phyloP scores from a whole-genome alignment of 257 asterid genomes.

The Solanum microdontum region DNA sequence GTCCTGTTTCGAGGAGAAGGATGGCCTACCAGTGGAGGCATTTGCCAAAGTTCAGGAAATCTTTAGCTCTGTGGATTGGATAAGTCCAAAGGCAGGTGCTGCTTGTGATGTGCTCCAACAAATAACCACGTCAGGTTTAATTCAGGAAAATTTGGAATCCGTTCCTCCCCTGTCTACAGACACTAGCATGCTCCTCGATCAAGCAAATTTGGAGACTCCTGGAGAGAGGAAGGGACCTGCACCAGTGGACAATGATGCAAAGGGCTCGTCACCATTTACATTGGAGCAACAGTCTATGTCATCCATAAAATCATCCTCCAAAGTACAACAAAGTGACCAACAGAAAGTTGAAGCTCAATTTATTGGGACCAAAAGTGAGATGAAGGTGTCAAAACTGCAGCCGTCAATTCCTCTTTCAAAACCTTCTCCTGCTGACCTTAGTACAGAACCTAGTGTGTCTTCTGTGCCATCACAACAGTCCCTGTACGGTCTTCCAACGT shows the following conservation, averaged over 20 bases:
- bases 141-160: constrained; percentile 23
- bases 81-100: constrained; percentile 50
- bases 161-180: constrained; percentile 16
- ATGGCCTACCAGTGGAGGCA: constrained; percentile 94
- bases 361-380: constrained; percentile 15
- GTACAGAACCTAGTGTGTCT: constrained; percentile 4
- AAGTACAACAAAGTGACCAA: constrained; percentile 11
- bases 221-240: constrained; percentile 24
- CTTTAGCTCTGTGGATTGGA: constrained; percentile 85
- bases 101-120: constrained; percentile 54
- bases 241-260: constrained; percentile 18
- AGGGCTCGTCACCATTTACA: constrained; percentile 15
- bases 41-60: constrained; percentile 85
- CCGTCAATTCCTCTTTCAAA: constrained; percentile 12
- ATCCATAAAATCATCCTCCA: constrained; percentile 19
- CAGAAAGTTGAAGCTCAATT: constrained; percentile 16
- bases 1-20: constrained; percentile 85
- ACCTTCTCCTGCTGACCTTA: not conserved
- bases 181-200: not conserved
- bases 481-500: constrained; percentile 10
- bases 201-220: constrained; percentile 19
- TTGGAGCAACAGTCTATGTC: constrained; percentile 17
- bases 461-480: constrained; percentile 21
- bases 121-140: constrained; percentile 29
- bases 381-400: constrained; percentile 2